phyloP scores from a whole-genome alignment of 2,329 filamentous ascomycete genomes.

The Pseudopithomyces chartarum region DNA sequence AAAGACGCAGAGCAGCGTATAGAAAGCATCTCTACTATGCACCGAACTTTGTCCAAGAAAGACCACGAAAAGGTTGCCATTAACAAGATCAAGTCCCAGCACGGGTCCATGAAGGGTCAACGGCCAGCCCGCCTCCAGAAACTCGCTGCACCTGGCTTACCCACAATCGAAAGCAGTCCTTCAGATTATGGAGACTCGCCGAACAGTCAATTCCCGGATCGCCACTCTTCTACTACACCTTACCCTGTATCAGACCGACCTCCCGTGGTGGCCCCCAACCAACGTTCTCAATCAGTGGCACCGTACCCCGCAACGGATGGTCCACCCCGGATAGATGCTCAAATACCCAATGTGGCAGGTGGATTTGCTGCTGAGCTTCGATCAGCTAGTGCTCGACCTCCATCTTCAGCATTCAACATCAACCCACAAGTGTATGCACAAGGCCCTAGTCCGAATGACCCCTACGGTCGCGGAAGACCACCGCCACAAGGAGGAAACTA shows the following conservation, averaged over 20 bases:
- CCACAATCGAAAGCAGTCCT: constrained; percentile 47
- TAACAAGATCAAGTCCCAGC: constrained; percentile 72
- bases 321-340: constrained; percentile 52
- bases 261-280: constrained; percentile 39
- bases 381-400: constrained; percentile 54
- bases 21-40: constrained; percentile 78
- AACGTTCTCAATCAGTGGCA: constrained; percentile 60
- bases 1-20: constrained; percentile 83
- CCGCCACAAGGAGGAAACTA: constrained; percentile 33
- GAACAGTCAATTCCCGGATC: constrained; percentile 30
- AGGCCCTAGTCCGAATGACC: constrained; percentile 24
- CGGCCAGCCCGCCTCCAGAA: constrained; percentile 52
- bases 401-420: constrained; percentile 57
- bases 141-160: constrained; percentile 41
- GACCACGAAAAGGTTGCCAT: constrained; percentile 94
- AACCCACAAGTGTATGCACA: constrained; percentile 50
- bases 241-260: constrained; percentile 52
- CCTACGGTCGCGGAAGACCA: constrained; percentile 34
- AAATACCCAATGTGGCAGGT: constrained; percentile 39
- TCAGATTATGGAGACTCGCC: constrained; percentile 40
- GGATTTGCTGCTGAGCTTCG: constrained; percentile 55
- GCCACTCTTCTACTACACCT: constrained; percentile 46
- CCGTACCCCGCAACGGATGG: constrained; percentile 75
- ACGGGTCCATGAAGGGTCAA: constrained; percentile 57
- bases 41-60: constrained; percentile 79